Evolutionary conservation across 2,329 filamentous ascomycete species (phyloP), one percentile per base, ranked within the genome.

Genomic region (Alternaria tenuissima): DNA sequence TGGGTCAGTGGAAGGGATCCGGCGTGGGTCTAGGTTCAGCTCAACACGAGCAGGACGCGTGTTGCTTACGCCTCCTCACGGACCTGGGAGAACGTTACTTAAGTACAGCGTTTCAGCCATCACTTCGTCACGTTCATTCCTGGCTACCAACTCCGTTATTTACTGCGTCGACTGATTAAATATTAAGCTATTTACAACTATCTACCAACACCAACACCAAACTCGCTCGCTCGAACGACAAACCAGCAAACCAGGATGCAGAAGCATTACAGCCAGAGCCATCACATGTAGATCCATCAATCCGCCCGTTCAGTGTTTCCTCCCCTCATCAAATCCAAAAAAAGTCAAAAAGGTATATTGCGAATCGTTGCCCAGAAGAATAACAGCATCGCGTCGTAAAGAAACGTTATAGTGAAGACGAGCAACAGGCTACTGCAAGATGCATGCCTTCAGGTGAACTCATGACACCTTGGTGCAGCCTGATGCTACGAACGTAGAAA

Each of bases 361-460:
- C 61, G 62, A 47, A 60, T 47, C 51, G 49, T 52, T 56, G 43
- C 61, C 61, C 60, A 58, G 66, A 68, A 67, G 66, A 75, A 71
- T 66, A 64, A 64, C 61, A 74, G 72, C 74, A 67, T 76, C 64
- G 65, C 70, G 65, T 76, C 74, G 67, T 76, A 64, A 74, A 62
- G 59, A 64, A 72, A 68, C 69, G 59, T 72, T 64, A 49, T 16
- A 38, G 46, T 26, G 46, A 49, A 49, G 30, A 48, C 14, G 34
- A 48, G 30, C 46, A 36, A n/a, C 30, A 30, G 20, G 18, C 53
- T 61, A 59, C 63, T 67, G 30, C 28, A 28, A 4, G 20, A 24
- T 7, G 22, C 11, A 51, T 24, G 30, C 5, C 22, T 32, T 54
- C 18, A 34, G 6, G 16, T 39, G 32, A 18, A 36, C 8, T 14